Evolutionary conservation across 768 basidiomycete species (phyloP), one percentile per base, ranked within the genome.

Genomic region (Termitomyces sp.): DNA sequence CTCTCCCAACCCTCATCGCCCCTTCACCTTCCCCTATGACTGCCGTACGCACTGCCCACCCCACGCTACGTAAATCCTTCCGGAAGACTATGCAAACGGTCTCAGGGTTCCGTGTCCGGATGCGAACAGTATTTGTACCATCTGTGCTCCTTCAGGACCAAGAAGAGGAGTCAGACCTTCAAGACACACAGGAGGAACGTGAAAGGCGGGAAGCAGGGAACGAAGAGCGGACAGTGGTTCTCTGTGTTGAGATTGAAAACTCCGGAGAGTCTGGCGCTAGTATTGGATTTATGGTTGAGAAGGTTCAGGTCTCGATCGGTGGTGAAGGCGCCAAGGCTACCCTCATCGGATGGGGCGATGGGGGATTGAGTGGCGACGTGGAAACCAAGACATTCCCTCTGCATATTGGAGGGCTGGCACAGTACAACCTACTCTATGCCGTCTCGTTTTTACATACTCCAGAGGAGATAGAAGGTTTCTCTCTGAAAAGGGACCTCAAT

Each of bases 81-180:
- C 81, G 93, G 26, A 87, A 88, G 63, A 85, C 88, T 1, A 71
- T 97, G 17, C 77, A 79, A 44, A 87, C 90, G 0, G 84, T 87
- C 3, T 88, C 90, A 26, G 93, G 92, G 3, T 88, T 97, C 68
- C 80, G 85, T 21, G 88, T 97, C 24, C 84, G 93, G 34, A 96
- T 96, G 94, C 81, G 93, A n/a, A 94, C 93, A 0, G 88, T 93
- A 5, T 92, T 94, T 60, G 85, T 95, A 11, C 94, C 94, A 0
- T 87, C 91, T 60, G 81, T 94, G 21, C 75, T 93, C 44, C 71
- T 92, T 4, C 82, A 84, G 2, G 77, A 77, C 32, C 62, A 61
- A 17, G 67, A 70, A 37, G 64, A 59, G 12, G 59, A 62, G 14
- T 60, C 66, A 12, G 66, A 66, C 4, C 55, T 65, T 4, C 75